These are phyloP conservation scores for Solanum lignicaule DNA, from an alignment of 257 asterid species.

Conservation along the genomic window DNA sequence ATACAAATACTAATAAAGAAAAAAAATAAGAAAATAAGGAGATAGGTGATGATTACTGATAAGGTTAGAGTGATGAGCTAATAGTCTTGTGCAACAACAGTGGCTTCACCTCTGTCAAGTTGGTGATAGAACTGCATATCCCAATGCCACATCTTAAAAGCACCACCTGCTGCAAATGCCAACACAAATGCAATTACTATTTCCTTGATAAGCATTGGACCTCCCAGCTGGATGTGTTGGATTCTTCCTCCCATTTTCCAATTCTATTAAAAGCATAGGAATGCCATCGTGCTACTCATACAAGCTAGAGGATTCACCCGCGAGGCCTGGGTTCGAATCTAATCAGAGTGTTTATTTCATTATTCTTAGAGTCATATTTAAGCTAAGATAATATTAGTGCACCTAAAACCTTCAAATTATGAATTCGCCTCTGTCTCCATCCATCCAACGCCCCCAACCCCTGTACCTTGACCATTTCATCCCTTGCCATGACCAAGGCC, in stretches of 20 bases:
- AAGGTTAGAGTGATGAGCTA: neutral
- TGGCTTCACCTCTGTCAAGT: neutral
- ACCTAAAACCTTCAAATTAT: no score
- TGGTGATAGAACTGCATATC: constrained; percentile 2
- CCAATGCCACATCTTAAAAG: neutral
- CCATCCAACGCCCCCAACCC: no score
- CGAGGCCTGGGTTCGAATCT: no score
- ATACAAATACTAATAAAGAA: neutral
- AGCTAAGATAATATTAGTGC: no score
- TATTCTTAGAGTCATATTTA: no score
- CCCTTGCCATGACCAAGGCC: no score
- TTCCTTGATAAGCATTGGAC: constrained; percentile 4
- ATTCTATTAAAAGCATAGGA: neutral
- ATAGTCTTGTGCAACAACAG: neutral
- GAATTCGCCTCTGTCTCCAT: no score
- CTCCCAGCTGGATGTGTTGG: constrained; percentile 7
- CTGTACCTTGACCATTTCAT: no score
- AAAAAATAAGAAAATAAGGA: neutral
- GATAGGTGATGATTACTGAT: neutral
- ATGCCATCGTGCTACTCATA: no score
- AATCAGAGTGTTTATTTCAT: no score
- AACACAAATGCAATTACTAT: neutral
- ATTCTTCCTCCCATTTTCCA: constrained; percentile 1
- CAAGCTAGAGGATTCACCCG: no score
- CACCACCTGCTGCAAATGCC: neutral